A percentile compares a stretch with the other conserved stretches of the same genome.
Conservation (phyloP, 2,329 filamentous ascomycete genomes). For the Alternaria hordeiaustralica region DNA sequence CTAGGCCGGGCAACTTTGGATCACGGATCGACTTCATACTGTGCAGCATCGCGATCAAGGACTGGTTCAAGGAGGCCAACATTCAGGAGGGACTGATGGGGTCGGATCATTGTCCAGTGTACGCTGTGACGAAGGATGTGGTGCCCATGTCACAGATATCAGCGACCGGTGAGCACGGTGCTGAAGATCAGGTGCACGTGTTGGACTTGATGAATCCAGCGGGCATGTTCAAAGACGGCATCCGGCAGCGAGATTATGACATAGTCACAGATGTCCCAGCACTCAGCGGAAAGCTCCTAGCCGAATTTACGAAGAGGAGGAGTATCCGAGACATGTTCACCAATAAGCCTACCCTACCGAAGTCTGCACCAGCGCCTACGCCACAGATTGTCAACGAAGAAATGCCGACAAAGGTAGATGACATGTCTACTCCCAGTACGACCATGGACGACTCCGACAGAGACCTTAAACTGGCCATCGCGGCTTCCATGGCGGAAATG, state of each 20-base stretch:
- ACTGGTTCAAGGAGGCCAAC: conserved; percentile 80
- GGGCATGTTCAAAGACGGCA: conserved; percentile 72
- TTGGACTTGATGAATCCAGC: conserved; percentile 79
- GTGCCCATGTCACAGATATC: conserved; percentile 54
- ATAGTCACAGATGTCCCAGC: conserved; percentile 68
- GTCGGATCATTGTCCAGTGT: conserved; percentile 96
- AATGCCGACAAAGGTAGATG: not conserved
- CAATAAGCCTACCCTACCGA: conserved; percentile 38
- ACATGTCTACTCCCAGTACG: not conserved
- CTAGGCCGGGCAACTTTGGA: conserved; percentile 93
- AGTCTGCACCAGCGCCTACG: conserved; percentile 5
- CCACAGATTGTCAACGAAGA: not conserved
- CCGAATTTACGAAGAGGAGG: conserved; percentile 83
- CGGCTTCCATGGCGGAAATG: conserved; percentile 7
- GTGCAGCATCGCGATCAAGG: conserved; percentile 77
- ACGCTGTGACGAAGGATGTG: conserved; percentile 71
- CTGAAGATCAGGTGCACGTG: conserved; percentile 61
- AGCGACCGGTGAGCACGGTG: conserved; percentile 15
- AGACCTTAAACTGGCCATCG: conserved; percentile 10
- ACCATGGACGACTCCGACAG: conserved; percentile 15
- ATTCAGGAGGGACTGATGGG: conserved; percentile 95
- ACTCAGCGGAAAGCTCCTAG: conserved; percentile 81
- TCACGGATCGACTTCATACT: conserved; percentile 93
- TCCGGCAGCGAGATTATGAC: conserved; percentile 70
- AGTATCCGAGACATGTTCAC: conserved; percentile 94